A percentile compares a stretch with the other conserved stretches of the same genome.
These are phyloP conservation scores for Fusarium tjaetaba DNA, from an alignment of 2,329 filamentous ascomycete genomes.

Conservation along the genomic window DNA sequence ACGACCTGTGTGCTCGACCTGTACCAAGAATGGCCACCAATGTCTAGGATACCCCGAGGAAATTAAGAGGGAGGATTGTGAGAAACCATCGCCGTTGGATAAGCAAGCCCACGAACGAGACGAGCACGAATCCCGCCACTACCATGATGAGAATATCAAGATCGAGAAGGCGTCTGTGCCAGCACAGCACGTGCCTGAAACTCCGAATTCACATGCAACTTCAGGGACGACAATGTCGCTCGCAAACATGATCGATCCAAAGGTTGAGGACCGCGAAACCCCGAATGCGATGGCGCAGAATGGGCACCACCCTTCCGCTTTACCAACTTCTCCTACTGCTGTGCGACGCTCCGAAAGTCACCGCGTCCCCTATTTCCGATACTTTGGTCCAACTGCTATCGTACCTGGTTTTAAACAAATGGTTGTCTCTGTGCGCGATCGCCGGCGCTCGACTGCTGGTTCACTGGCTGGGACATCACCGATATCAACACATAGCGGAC, in stretches of 20 bases:
- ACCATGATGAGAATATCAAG: slow-evolving; percentile 51
- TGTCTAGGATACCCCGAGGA: slow-evolving; percentile 74
- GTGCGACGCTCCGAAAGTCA: slow-evolving; percentile 65
- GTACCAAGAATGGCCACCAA: slow-evolving; percentile 74
- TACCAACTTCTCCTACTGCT: slow-evolving; percentile 52
- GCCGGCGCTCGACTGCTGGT: slow-evolving; percentile 66
- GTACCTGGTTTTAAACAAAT: slow-evolving; percentile 94
- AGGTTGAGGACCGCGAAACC: slow-evolving; percentile 12
- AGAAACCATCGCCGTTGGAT: slow-evolving; percentile 30
- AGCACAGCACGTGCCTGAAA: slow-evolving; percentile 22
- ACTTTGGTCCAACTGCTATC: slow-evolving; percentile 91
- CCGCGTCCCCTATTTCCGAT: slow-evolving; percentile 87
- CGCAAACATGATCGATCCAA: slow-evolving; percentile 22
- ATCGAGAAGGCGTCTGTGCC: slow-evolving; percentile 41
- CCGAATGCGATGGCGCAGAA: slow-evolving; percentile 6
- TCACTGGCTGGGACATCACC: slow-evolving; percentile 67
- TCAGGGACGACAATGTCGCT: slow-evolving; percentile 14
- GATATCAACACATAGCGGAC: slow-evolving; percentile 51
- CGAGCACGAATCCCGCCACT: slow-evolving; percentile 44
- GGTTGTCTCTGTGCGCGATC: slow-evolving; percentile 79
- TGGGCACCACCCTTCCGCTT: not conserved
- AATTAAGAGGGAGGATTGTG: slow-evolving; percentile 55
- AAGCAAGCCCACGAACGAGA: slow-evolving; percentile 31
- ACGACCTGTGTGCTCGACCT: slow-evolving; percentile 77
- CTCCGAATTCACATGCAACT: slow-evolving; percentile 4